phyloP scores from a whole-genome alignment of 2,329 filamentous ascomycete species.

The Alternaria incomplexa region DNA sequence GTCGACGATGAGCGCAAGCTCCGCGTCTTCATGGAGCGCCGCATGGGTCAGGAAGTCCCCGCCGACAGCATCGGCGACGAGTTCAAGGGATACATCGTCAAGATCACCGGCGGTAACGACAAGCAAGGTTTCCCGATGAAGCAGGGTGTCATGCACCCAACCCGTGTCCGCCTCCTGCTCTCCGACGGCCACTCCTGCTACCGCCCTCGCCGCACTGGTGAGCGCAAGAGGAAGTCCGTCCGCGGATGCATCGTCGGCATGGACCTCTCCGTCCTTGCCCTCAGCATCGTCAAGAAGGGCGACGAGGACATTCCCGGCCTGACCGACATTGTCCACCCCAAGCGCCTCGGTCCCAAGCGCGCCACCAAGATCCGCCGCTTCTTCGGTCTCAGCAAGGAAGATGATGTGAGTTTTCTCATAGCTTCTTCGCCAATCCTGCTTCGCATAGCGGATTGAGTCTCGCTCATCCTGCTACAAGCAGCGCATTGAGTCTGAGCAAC shows the following conservation, averaged over 20 bases:
- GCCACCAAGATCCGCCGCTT: slow-evolving; percentile 99
- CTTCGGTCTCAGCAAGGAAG: slow-evolving; percentile 99
- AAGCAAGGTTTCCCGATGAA: slow-evolving; percentile 99
- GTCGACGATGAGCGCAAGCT: slow-evolving; percentile 99
- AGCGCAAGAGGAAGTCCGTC: slow-evolving; percentile 99
- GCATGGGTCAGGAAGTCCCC: slow-evolving; percentile 90
- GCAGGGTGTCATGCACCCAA: slow-evolving; percentile 99
- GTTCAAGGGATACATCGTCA: slow-evolving; percentile 99
- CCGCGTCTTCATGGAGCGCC: slow-evolving; percentile 98
- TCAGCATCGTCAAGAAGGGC: slow-evolving; percentile 97
- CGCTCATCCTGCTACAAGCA: slow-evolving; percentile 57
- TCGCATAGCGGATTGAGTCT: slow-evolving; percentile 57
- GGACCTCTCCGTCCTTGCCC: slow-evolving; percentile 92
- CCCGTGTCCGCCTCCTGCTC: slow-evolving; percentile 97
- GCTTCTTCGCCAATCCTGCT: slow-evolving; percentile 69
- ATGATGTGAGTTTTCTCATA: slow-evolving; percentile 86
- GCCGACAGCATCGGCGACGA: slow-evolving; percentile 97
- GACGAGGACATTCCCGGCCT: slow-evolving; percentile 92
- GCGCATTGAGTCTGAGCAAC: slow-evolving; percentile 58
- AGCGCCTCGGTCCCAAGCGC: slow-evolving; percentile 99
- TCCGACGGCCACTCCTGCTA: slow-evolving; percentile 98
- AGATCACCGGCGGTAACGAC: slow-evolving; percentile 99
- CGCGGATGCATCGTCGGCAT: slow-evolving; percentile 98
- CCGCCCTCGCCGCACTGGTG: slow-evolving; percentile 94
- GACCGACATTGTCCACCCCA: slow-evolving; percentile 97